phyloP scores from a whole-genome alignment of 208 protist genomes.

The Leishmania mexicana region DNA sequence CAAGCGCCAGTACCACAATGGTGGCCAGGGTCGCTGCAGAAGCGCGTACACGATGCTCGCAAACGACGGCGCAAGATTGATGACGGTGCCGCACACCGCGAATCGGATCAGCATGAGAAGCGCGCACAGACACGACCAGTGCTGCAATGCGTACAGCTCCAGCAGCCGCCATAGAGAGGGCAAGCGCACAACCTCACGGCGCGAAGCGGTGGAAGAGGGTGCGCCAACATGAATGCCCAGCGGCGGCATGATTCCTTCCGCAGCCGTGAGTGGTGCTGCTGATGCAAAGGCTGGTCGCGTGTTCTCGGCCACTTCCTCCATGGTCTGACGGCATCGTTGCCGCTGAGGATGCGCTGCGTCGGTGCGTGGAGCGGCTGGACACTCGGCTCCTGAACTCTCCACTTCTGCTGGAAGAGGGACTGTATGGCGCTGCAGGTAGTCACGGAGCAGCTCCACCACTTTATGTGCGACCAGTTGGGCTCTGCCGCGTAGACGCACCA shows the following conservation, averaged over 20 bases:
- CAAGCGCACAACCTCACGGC: background rate
- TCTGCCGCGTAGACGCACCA: background rate
- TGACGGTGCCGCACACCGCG: slow-evolving; percentile 38
- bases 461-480: background rate
- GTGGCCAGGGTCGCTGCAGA: slow-evolving; percentile 45
- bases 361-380: background rate
- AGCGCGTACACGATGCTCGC: slow-evolving; percentile 34
- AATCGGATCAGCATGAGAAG: slow-evolving; percentile 46
- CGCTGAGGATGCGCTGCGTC: background rate
- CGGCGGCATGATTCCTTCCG: background rate
- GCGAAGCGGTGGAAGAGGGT: background rate
- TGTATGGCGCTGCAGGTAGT: slow-evolving; percentile 2
- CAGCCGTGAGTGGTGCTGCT: background rate
- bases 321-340: background rate
- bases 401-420: background rate
- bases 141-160: slow-evolving; percentile 21
- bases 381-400: background rate
- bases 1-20: slow-evolving; percentile 27
- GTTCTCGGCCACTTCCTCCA: background rate
- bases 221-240: background rate
- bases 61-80: slow-evolving; percentile 45
- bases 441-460: background rate
- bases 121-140: slow-evolving; percentile 36
- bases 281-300: background rate
- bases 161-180: background rate